A percentile compares a stretch with the other conserved stretches of the same genome.
Evolutionary conservation across 2,329 filamentous ascomycete genomes (phyloP).

Genomic region (Fusarium sp.): DNA sequence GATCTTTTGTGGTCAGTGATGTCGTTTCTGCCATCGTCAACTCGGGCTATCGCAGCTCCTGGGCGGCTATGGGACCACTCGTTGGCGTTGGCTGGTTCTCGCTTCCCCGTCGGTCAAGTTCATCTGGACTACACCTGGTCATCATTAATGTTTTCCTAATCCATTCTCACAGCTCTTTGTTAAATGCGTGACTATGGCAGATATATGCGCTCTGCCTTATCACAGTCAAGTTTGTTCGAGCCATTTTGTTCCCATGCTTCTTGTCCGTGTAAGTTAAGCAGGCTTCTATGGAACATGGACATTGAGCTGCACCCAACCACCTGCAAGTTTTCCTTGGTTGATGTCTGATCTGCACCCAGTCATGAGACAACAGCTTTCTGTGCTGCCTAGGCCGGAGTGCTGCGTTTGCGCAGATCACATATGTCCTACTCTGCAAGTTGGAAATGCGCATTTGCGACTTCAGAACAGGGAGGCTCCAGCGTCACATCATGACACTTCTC

Average conservation of each 20-base stretch:
- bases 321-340: background rate
- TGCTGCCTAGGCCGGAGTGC: background rate
- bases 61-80: constrained; percentile 1
- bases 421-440: background rate
- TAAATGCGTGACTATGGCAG: background rate
- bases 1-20: constrained; percentile 7
- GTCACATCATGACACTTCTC: background rate
- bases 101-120: background rate
- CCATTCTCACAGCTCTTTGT: background rate
- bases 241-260: background rate
- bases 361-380: background rate
- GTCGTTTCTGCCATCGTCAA: background rate
- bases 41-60: background rate
- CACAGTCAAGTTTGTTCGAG: background rate
- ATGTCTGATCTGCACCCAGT: background rate
- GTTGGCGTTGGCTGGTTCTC: background rate
- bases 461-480: background rate
- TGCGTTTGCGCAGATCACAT: background rate
- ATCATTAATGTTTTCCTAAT: background rate
- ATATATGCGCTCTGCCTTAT: background rate
- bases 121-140: background rate
- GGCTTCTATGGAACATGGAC: background rate
- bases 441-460: background rate
- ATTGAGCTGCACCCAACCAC: background rate
- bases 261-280: background rate